Percentiles rank a stretch among this genome's conserved stretches.
These are phyloP conservation scores for Lactarius indigo DNA, from an alignment of 768 basidiomycete genomes.

Conservation along the genomic window DNA sequence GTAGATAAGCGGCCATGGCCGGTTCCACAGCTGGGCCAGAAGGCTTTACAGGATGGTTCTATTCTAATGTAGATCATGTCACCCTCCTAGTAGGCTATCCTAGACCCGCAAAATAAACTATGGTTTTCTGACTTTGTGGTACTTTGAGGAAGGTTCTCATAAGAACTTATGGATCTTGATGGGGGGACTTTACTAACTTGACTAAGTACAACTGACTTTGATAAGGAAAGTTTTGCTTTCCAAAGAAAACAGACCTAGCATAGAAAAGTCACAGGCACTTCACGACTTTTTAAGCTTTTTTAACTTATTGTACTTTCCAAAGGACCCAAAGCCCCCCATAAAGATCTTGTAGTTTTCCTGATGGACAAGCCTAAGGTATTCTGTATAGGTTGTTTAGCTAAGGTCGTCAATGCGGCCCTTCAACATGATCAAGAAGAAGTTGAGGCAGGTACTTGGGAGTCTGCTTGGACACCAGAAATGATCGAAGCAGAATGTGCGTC, in stretches of 20 bases:
- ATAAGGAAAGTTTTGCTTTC: neutral
- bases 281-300: neutral
- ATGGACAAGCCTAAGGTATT: no score
- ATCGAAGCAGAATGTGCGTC: no score
- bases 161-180: neutral
- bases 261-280: neutral
- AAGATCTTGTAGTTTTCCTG: neutral
- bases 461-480: no score
- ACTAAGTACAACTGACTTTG: neutral
- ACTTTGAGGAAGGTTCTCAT: neutral
- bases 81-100: neutral
- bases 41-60: constrained; percentile 21
- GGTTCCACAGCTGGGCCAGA: constrained; percentile 15
- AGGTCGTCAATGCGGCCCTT: no score
- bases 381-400: no score
- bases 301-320: neutral
- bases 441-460: no score
- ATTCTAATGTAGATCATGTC: neutral
- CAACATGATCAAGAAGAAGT: no score
- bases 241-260: neutral
- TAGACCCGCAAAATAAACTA: neutral
- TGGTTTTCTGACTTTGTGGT: neutral
- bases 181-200: neutral
- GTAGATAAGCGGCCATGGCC: constrained; percentile 65
- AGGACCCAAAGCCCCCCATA: neutral